Conservation (phyloP, 345 rosid species). For the Pistacia integerrima region DNA sequence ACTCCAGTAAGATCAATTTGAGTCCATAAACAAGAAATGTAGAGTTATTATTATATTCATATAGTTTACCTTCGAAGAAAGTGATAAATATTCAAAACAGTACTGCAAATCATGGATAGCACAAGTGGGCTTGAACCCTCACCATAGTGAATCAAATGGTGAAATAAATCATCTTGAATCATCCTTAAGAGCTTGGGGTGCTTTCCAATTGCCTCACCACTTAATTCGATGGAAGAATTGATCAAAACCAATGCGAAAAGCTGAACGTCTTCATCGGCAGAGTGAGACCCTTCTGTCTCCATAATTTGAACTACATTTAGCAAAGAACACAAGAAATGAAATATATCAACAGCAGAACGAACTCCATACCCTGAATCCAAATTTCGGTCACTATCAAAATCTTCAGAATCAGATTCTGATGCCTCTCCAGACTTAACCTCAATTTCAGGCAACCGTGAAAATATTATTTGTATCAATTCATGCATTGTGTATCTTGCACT, state of each 20-base stretch:
- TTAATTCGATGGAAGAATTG: slow-evolving; percentile 71
- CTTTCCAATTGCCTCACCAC: slow-evolving; percentile 75
- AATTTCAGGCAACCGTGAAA: slow-evolving; percentile 62
- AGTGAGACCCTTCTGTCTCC: slow-evolving; percentile 63
- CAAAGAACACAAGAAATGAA: slow-evolving; percentile 80
- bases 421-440: slow-evolving; percentile 54
- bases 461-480: slow-evolving; percentile 76
- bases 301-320: slow-evolving; percentile 69
- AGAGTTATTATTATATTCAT: neutral
- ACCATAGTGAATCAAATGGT: slow-evolving; percentile 87
- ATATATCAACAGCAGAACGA: slow-evolving; percentile 71
- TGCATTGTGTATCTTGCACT: slow-evolving; percentile 80
- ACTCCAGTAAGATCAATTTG: neutral
- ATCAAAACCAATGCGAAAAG: slow-evolving; percentile 66
- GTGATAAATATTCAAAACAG: slow-evolving; percentile 79
- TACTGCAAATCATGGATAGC: slow-evolving; percentile 86
- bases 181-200: slow-evolving; percentile 77
- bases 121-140: slow-evolving; percentile 70
- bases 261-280: slow-evolving; percentile 77
- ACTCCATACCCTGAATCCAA: slow-evolving; percentile 62
- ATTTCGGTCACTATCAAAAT: slow-evolving; percentile 26
- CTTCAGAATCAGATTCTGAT: slow-evolving; percentile 70
- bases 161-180: slow-evolving; percentile 84
- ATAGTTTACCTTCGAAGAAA: slow-evolving; percentile 68
- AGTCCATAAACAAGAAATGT: neutral